These are phyloP conservation scores for Saccharomyces mikatae DNA, from an alignment of 805 yeast genomes.

Conservation along the genomic window DNA sequence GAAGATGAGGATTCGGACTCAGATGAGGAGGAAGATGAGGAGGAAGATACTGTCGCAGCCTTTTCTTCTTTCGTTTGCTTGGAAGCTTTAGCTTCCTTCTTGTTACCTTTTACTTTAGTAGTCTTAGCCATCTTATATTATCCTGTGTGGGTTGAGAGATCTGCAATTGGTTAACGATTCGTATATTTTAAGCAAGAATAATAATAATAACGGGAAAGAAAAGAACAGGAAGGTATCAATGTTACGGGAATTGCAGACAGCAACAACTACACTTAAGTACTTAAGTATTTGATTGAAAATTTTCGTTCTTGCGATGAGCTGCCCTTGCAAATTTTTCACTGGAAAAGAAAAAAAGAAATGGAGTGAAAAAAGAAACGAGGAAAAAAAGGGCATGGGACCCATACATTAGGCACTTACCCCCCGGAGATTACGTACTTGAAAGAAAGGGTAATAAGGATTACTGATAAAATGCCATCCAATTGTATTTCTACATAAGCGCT, in stretches of 20 bases:
- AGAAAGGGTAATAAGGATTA: neutral
- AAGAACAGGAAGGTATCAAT: neutral
- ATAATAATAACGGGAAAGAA: neutral
- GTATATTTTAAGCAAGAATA: neutral
- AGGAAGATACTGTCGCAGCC: conserved; percentile 13
- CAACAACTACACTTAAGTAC: neutral
- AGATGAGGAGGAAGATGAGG: conserved; percentile 5
- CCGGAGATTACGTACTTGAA: neutral
- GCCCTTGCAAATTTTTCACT: conserved; percentile 6
- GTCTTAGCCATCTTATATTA: conserved; percentile 19
- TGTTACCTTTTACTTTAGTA: conserved; percentile 25
- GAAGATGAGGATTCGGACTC: conserved; percentile 5
- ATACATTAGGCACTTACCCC: neutral
- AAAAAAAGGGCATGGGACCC: neutral
- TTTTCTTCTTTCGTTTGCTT: conserved; percentile 20
- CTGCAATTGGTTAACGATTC: conserved; percentile 1
- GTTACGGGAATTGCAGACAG: neutral
- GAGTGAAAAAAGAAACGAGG: conserved; percentile 3
- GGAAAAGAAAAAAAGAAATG: neutral
- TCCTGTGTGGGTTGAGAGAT: conserved; percentile 4
- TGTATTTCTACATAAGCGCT: too few species aligned
- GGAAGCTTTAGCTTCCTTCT: conserved; percentile 15
- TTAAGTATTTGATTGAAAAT: conserved; percentile 1
- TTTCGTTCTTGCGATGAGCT: conserved; percentile 10
- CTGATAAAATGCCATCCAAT: neutral